These are phyloP conservation scores for Curvularia sp. DNA, from an alignment of 2,329 filamentous ascomycete species.

Conservation along the genomic window DNA sequence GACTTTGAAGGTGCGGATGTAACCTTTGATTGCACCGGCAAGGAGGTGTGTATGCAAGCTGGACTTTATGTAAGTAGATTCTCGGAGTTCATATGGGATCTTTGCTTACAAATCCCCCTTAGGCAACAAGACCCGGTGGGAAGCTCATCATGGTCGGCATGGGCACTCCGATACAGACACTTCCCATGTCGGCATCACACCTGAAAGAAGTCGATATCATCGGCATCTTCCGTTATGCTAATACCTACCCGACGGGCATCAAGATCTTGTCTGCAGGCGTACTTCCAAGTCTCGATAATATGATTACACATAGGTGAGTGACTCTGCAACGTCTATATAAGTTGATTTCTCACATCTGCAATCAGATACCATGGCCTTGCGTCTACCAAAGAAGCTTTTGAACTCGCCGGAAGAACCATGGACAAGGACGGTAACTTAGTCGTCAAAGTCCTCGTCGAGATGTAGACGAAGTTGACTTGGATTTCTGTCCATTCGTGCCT, in stretches of 20 bases:
- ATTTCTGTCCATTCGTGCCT: conserved; percentile 15
- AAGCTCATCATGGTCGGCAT: conserved; percentile 64
- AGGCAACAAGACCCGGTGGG: conserved; percentile 58
- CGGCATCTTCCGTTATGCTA: conserved; percentile 64
- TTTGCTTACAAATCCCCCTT: conserved; percentile 18
- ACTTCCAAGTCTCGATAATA: conserved; percentile 58
- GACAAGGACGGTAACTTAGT: conserved; percentile 62
- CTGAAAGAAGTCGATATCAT: conserved; percentile 64
- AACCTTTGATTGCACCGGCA: conserved; percentile 54
- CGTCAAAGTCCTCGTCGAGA: conserved; percentile 58
- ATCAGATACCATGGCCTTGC: conserved; percentile 53
- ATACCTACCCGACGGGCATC: conserved; percentile 63
- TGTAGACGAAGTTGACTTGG: conserved; percentile 20
- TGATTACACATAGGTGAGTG: conserved; percentile 58
- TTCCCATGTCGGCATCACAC: conserved; percentile 63
- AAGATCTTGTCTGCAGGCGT: conserved; percentile 60
- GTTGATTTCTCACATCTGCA: neutral
- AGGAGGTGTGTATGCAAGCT: conserved; percentile 54
- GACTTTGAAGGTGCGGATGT: conserved; percentile 52
- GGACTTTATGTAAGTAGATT: conserved; percentile 50
- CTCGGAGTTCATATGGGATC: neutral
- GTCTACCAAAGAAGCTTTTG: conserved; percentile 61
- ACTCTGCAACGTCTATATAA: neutral
- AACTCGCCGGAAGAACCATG: conserved; percentile 58
- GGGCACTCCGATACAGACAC: conserved; percentile 63